Evolutionary conservation across 2,329 filamentous ascomycete genomes (phyloP), one percentile per base, ranked within the genome.

Genomic region (Exophiala viscosa): DNA sequence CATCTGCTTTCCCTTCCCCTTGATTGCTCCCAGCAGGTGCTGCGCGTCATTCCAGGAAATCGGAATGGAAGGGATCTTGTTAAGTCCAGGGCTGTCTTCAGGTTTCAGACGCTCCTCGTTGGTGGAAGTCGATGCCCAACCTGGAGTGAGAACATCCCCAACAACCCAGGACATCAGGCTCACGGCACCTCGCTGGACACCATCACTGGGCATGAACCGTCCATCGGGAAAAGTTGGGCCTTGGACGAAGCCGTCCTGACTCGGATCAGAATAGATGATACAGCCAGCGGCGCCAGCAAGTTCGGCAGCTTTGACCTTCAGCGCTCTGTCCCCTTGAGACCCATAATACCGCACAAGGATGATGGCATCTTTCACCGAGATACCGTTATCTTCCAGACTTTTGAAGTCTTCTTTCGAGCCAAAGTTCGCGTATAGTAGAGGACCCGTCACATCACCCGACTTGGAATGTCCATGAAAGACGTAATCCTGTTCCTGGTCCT

Each of bases 231-330:
- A 90, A 0, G 82, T 77, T 1, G 83, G 76, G 3, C 90, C 91
- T 60, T 82, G 81, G 23, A 81, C 69, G 64, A 91, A 93, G 1
- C 90, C 90, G 66, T 95, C 87, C 45, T 96, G 87, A 1, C 80
- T 78, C 0, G 92, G 92, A 66, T 97, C 93, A 46, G 86, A 95
- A 73, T 96, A 99, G 52, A 96, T 88, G 50, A 99, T 81, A 64
- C 90, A 95, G 11, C 92, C 93, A 1, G 79, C 83, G 59, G 90
- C 93, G 1, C 93, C 93, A 11, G 87, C 88, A 62, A 89, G 69
- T 70, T 96, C 88, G 1, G 93, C 93, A 8, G 88, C 88, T 71
- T 92, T 95, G 64, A 99, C 81, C 69, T 97, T 96, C 62, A 95
- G 72, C 1, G 83, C 87, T 5, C 81, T 76, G 66, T 95, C 87